Base-by-base conservation (phyloP, 2,329 filamentous ascomycete species). In the Coniochaeta sp. region DNA sequence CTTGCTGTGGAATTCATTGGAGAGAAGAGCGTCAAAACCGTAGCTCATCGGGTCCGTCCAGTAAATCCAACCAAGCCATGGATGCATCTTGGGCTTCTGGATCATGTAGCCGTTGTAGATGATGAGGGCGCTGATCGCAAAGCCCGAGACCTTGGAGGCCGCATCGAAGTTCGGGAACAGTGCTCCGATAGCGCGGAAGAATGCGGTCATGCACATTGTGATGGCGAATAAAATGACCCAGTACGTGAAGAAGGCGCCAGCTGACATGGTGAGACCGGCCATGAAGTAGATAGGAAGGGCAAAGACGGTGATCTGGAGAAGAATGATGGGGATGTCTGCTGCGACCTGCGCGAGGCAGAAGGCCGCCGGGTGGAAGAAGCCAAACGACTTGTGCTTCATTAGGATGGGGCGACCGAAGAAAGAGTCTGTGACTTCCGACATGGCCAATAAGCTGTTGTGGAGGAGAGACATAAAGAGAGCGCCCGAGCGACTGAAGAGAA, bases 251-350 rank as follows among this genome's bases (percentile, higher is more conserved):
- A 86, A 87, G 22, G 85, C 76, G 42, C 81, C 83, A 0, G 86
- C 76, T 27, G 81, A 79, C 27, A 84, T 72, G 50, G 84, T 75
- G 1, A 92, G 73, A 48, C 86, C 82, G 0, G 84, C 80, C 84
- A 92, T 85, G 67, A 91, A 91, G 70, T 91, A 92, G 33, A 91
- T 73, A 16, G 85, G 78, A 33, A 89, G 47, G 55, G 87, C 87
- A 69, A 91, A 91, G 16, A 82, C 69, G 51, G 86, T 69, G 0
- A 85, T 74, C 57, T 88, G 86, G 7, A 77, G 52, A 10, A 89
- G 71, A 56, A 91, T 82, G 6, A 77, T 58, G 0, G 82, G 66
- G 71, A 85, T 56, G 79, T 89, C 82, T 1, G 73, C 67, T 0
- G 84, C 68, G 0, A 81, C 76, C 27, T 79, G 73, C 6, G 81